Evolutionary conservation across 208 protist genomes (phyloP).

Genomic region (Leishmania guyanensis): DNA sequence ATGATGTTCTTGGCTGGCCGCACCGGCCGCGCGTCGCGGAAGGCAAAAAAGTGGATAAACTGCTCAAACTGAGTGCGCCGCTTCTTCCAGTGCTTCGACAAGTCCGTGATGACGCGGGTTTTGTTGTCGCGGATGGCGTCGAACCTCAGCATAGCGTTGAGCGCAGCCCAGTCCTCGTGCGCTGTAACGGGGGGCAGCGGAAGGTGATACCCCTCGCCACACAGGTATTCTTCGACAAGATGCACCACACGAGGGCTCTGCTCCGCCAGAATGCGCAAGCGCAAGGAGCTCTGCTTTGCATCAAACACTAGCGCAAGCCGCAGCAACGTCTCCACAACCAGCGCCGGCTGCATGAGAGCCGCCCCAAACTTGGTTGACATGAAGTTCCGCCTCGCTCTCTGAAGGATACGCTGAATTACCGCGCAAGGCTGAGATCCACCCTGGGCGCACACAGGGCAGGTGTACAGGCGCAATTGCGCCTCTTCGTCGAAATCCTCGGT

Average conservation of each 20-base stretch:
- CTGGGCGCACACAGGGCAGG: conserved; percentile 38
- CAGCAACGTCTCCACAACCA: conserved; percentile 72
- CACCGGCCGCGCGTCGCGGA: conserved; percentile 63
- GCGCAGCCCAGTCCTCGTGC: conserved; percentile 75
- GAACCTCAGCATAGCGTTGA: conserved; percentile 75
- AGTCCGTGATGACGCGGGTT: conserved; percentile 84
- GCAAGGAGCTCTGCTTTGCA: conserved; percentile 76
- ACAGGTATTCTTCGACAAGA: conserved; percentile 74
- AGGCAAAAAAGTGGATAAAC: conserved; percentile 85
- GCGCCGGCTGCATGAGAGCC: conserved; percentile 61
- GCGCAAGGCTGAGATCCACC: conserved; percentile 49
- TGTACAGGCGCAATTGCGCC: conserved; percentile 20
- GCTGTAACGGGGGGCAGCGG: conserved; percentile 69
- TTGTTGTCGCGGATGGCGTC: conserved; percentile 86
- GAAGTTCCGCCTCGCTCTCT: conserved; percentile 32
- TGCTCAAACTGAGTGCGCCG: conserved; percentile 85
- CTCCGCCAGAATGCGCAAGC: conserved; percentile 76
- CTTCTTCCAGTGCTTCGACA: conserved; percentile 85
- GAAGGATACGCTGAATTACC: conserved; percentile 33
- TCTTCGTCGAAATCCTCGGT: background rate
- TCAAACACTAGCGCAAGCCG: conserved; percentile 81
- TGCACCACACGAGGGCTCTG: conserved; percentile 54
- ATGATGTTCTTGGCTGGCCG: conserved; percentile 72
- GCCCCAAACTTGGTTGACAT: conserved; percentile 46
- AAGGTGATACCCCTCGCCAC: conserved; percentile 81